phyloP scores from a whole-genome alignment of 345 rosid genomes.

The Gossypium bickii region DNA sequence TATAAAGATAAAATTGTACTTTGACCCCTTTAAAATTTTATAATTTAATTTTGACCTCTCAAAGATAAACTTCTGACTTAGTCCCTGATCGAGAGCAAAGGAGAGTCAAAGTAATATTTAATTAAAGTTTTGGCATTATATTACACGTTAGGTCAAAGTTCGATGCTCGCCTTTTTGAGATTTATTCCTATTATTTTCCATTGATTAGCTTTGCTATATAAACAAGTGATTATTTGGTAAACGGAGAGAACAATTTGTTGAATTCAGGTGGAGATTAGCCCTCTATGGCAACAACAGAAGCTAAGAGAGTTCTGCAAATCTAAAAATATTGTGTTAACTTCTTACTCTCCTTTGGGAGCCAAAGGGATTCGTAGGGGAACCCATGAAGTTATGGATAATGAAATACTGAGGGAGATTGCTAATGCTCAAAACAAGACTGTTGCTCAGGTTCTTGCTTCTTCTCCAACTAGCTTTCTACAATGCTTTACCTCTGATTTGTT shows the following conservation, averaged over 20 bases:
- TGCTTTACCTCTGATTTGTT: too few species aligned
- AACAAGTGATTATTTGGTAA: not conserved
- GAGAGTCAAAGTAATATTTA: too few species aligned
- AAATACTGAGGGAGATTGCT: slow-evolving; percentile 59
- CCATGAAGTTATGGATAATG: slow-evolving; percentile 53
- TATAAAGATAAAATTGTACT: too few species aligned
- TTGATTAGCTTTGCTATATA: too few species aligned
- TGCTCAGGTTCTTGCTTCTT: slow-evolving; percentile 47
- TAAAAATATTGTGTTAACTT: slow-evolving; percentile 46
- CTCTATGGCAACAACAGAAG: slow-evolving; percentile 74
- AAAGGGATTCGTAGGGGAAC: slow-evolving; percentile 60
- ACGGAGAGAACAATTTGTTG: not conserved
- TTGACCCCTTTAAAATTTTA: too few species aligned
- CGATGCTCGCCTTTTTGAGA: too few species aligned
- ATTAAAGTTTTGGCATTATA: too few species aligned
- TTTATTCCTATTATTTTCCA: too few species aligned
- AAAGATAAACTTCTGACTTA: too few species aligned
- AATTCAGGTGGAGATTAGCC: slow-evolving; percentile 74
- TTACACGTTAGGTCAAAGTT: too few species aligned
- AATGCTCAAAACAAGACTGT: slow-evolving; percentile 54
- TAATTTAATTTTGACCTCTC: too few species aligned
- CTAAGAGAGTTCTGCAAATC: slow-evolving; percentile 54
- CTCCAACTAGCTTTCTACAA: not conserved
- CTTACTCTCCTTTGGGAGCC: slow-evolving; percentile 64
- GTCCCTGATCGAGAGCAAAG: too few species aligned